Evolutionary conservation across 352 stramenopile species (phyloP), one percentile per base, ranked within the genome.

Genomic region (Pythium coloratum): DNA sequence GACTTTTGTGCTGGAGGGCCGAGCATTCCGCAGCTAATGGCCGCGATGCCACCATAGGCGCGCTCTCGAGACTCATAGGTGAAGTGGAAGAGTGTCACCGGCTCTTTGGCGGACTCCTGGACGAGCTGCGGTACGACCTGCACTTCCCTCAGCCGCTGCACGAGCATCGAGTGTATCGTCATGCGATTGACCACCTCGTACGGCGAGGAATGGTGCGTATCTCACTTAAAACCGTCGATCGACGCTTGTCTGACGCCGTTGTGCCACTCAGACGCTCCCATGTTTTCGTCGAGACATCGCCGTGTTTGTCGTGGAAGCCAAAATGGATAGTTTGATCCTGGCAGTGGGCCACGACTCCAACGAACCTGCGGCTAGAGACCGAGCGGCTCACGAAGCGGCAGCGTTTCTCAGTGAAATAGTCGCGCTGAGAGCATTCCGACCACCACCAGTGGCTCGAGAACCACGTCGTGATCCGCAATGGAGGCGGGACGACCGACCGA

Each of bases 31-130:
- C 56, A 3, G 40, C 55, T 7, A 76, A 12, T 62, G 80, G 87
- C 69, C 68, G 77, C 13, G 69, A 89, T 49, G 78, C 81, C 13
- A 90, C 77, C n/a, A 74, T 79, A n/a, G 55, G 69, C 12, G 84
- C 80, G 6, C 66, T 85, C 0, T 63, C 75, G 18, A 70, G 69
- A 20, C 70, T 93, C 1, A 68, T 76, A 16, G 69, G 56, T 8
- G 72, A 71, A 30, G 47, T 90, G 10, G 47, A 65, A 28, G 72
- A 88, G 44, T 81, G 80, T 32, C 71, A 67, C 57, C 66, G 76
- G 26, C 59, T 82, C 6, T 86, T 90, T 58, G 67, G 71, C 26
- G 66, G 76, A 24, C 60, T 91, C 44, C 47, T 91, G 13, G 56
- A 68, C 20, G 38, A 76, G n/a, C 62, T 93, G 20, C 75, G 67